Evolutionary conservation across 805 yeast genomes (phyloP).

Genomic region (Candida railenensis): DNA sequence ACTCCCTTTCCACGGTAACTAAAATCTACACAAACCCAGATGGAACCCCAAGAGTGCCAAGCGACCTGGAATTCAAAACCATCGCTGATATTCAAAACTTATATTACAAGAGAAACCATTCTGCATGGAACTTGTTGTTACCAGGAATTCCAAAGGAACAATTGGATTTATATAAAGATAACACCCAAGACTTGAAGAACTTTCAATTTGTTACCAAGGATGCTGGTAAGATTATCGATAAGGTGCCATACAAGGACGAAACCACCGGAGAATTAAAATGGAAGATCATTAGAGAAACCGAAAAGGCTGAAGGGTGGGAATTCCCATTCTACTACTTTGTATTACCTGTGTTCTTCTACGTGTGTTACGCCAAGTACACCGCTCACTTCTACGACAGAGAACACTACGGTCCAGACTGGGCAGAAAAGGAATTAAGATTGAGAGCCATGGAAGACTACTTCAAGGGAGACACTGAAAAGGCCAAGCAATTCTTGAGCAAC

Average conservation of each 20-base stretch:
- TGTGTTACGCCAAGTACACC: slow-evolving; percentile 50
- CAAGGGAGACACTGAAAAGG: slow-evolving; percentile 51
- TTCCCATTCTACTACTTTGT: slow-evolving; percentile 66
- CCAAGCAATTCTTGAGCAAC: slow-evolving; percentile 52
- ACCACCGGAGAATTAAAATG: slow-evolving; percentile 76
- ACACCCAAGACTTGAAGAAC: slow-evolving; percentile 58
- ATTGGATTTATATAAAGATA: slow-evolving; percentile 55
- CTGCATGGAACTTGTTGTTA: slow-evolving; percentile 45
- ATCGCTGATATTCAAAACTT: slow-evolving; percentile 70
- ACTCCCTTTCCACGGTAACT: slow-evolving; percentile 61
- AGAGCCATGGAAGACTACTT: slow-evolving; percentile 68
- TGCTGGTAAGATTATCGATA: slow-evolving; percentile 67
- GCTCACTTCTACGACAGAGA: slow-evolving; percentile 41
- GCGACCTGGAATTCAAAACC: slow-evolving; percentile 67
- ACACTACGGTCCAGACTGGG: slow-evolving; percentile 66
- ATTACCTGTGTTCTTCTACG: slow-evolving; percentile 64
- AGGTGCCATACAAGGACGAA: slow-evolving; percentile 79
- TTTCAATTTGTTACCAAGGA: slow-evolving; percentile 52
- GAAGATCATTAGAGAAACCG: slow-evolving; percentile 72
- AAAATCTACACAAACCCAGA: slow-evolving; percentile 72
- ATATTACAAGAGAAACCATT: slow-evolving; percentile 55
- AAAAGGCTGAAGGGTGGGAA: slow-evolving; percentile 84
- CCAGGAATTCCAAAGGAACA: slow-evolving; percentile 54
- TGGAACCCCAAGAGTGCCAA: slow-evolving; percentile 69
- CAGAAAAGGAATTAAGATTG: slow-evolving; percentile 74